These are phyloP conservation scores for Desmodesmus armatus DNA, from an alignment of 139 green algal genomes.

Conservation along the genomic window DNA sequence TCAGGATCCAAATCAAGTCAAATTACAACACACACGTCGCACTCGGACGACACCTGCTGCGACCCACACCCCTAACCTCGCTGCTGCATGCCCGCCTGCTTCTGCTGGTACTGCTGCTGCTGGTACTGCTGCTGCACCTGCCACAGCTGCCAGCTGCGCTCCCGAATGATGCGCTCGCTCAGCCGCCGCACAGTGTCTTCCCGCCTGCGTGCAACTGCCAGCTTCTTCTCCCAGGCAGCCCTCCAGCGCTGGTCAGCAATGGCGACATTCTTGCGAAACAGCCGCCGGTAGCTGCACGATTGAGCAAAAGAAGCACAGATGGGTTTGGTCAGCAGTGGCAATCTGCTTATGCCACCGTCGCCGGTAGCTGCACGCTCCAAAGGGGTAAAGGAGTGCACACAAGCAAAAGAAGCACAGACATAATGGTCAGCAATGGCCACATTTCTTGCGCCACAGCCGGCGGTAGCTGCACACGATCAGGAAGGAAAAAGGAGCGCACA, in stretches of 20 bases:
- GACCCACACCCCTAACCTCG: neutral
- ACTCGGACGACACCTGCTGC: neutral
- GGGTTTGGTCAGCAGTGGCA: neutral
- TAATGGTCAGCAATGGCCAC: neutral
- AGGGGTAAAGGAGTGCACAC: too few relatives aligned
- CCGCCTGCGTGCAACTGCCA: neutral
- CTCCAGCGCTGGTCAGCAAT: constrained; percentile 29
- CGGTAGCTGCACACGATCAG: neutral
- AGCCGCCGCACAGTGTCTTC: neutral
- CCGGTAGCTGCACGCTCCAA: neutral
- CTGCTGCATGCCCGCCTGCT: neutral
- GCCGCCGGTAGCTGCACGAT: constrained; percentile 11
- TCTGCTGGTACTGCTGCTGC: neutral
- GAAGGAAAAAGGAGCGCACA: too few relatives aligned
- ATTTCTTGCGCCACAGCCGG: neutral
- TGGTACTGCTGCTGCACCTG: neutral
- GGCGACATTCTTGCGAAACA: constrained; percentile 34
- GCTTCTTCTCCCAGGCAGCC: neutral
- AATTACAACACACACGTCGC: too few relatives aligned
- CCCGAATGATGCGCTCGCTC: constrained; percentile 2
- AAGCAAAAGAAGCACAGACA: too few relatives aligned
- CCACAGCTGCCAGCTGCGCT: constrained; percentile 17
- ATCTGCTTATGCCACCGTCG: neutral
- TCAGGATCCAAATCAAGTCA: too few relatives aligned
- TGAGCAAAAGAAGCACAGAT: too few relatives aligned